phyloP scores from a whole-genome alignment of 2,329 filamentous ascomycete genomes.

The Trichoderma atrobrunneum region DNA sequence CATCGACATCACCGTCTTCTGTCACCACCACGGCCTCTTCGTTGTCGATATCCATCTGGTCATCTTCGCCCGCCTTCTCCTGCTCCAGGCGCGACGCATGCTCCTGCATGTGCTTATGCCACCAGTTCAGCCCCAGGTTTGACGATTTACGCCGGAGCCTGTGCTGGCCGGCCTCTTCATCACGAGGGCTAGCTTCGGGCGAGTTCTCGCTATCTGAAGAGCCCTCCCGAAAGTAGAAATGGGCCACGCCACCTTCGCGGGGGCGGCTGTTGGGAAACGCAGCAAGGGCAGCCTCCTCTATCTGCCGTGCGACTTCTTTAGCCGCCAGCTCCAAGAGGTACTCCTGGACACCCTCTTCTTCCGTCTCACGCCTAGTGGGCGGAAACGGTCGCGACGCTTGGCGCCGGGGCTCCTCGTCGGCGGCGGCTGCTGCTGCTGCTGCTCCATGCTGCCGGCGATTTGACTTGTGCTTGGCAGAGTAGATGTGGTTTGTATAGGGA shows the following conservation, averaged over 20 bases:
- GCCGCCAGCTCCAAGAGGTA: constrained; percentile 79
- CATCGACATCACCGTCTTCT: constrained; percentile 26
- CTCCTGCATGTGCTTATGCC: constrained; percentile 75
- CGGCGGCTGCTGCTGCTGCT: constrained; percentile 19
- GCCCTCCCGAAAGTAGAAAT: constrained; percentile 66
- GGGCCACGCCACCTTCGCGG: constrained; percentile 66
- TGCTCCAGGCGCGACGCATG: constrained; percentile 66
- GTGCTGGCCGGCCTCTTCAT: constrained; percentile 28
- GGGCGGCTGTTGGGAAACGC: constrained; percentile 73
- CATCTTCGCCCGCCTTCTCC: constrained; percentile 33
- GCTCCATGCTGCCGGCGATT: constrained; percentile 34
- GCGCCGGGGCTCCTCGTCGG: constrained; percentile 32
- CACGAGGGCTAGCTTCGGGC: constrained; percentile 36
- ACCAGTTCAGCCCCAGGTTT: constrained; percentile 65
- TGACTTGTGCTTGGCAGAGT: constrained; percentile 42
- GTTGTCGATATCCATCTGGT: constrained; percentile 28
- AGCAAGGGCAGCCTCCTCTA: constrained; percentile 72
- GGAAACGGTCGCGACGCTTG: constrained; percentile 35
- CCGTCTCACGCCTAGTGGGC: constrained; percentile 59
- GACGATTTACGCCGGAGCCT: constrained; percentile 57
- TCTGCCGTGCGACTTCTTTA: constrained; percentile 73
- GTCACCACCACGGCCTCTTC: constrained; percentile 26
- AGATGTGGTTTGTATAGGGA: constrained; percentile 61
- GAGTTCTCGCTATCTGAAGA: constrained; percentile 57
- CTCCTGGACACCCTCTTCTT: constrained; percentile 71